phyloP scores from a whole-genome alignment of 129 eudicot species.

The Lonicera japonica region DNA sequence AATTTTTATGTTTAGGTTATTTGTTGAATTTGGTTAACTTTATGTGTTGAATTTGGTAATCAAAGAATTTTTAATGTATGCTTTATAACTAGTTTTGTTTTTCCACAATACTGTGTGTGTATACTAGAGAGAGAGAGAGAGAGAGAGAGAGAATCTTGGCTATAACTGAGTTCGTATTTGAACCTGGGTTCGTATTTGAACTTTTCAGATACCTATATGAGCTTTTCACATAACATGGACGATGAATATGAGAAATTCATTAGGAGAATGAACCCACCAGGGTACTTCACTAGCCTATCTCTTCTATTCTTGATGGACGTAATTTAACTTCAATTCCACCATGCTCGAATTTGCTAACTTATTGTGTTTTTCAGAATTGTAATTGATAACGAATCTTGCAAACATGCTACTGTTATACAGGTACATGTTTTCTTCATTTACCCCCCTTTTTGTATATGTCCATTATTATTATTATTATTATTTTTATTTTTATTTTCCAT shows the following conservation, averaged over 20 bases:
- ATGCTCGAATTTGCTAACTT: constrained; percentile 2
- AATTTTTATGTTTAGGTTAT: not conserved
- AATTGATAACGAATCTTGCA: constrained; percentile 73
- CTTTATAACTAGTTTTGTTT: not conserved
- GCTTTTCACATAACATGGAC: constrained; percentile 75
- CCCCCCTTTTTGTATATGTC: not conserved
- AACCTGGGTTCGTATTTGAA: not conserved
- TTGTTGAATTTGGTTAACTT: not conserved
- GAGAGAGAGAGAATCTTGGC: not conserved
- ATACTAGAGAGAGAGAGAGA: not conserved
- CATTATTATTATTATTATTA: not conserved
- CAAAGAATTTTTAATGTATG: too few species aligned
- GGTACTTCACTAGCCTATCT: constrained; percentile 17
- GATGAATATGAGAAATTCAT: constrained; percentile 93
- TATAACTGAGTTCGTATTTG: constrained; percentile 17
- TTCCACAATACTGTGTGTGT: not conserved
- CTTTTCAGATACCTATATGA: constrained; percentile 47
- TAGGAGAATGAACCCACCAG: constrained; percentile 94
- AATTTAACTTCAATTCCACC: not conserved
- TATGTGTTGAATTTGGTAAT: not conserved
- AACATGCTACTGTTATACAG: constrained; percentile 79
- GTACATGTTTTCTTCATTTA: constrained; percentile 20
- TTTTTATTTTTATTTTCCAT: not conserved
- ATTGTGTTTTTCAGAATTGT: constrained; percentile 45
- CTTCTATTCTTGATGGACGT: not conserved